Evolutionary conservation across 192 early-diverging fungal genomes (phyloP), one percentile per base, ranked within the genome.

Genomic region (Backusella parvicylindrica): DNA sequence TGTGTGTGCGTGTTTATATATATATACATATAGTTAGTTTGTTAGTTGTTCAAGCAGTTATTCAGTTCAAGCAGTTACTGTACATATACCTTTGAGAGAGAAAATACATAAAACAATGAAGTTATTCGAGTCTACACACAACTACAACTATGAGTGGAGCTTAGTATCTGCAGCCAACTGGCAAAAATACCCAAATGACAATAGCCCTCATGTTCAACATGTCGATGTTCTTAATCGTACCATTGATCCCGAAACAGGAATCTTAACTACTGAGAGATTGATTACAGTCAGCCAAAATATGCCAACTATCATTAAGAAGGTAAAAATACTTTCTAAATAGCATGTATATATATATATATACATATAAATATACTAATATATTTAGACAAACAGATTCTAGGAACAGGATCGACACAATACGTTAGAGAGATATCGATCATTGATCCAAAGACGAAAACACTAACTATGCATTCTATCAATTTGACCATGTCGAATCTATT

Each of bases 151-250:
- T 83, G 83, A 91, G 68, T 98, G 96, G 94, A 86, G 84, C 6
- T 90, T 89, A 13, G 93, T 95, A 49, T 91, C 91, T 33, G 84
- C 90, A 21, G 98, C 95, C 41, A 93, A 97, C 82, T 99, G 92
- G 92, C 89, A 91, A 83, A 99, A 99, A 83, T 99, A 99, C 86
- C 98, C 98, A 0, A 99, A 99, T 84, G 93, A 94, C 26, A 84
- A 93, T 47, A 92, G 95, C 33, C 89, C 91, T 63, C 98, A 99
- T 77, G 97, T 99, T 53, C 75, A 92, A 28, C 92, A 93, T 71
- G 95, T 97, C 41, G 98, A 98, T 85, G 88, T 95, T 3, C 86
- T 99, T 66, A 87, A 91, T 71, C 90, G 96, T 56, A 76, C 84
- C 7, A 83, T 99, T 31, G 93, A 96, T 78, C 89, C 92, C 11